phyloP scores from a whole-genome alignment of 768 basidiomycete species.

The Suillus subalutaceus region DNA sequence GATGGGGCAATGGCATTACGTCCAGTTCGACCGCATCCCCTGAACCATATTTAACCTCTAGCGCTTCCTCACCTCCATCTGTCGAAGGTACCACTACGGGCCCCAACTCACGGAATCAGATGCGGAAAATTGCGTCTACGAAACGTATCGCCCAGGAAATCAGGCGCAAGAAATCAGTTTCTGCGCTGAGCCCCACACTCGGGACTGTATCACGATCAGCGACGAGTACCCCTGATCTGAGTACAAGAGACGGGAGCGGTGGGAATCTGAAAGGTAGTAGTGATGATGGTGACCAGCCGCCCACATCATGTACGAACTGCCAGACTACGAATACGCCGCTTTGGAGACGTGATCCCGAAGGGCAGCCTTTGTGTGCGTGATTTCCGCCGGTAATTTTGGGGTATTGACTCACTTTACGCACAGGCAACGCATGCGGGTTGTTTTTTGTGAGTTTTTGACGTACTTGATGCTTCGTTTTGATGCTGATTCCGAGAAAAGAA shows the following conservation, averaged over 20 bases:
- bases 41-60: constrained; percentile 69
- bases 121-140: constrained; percentile 66
- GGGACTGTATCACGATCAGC: constrained; percentile 50
- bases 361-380: constrained; percentile 83
- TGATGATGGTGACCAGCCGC: constrained; percentile 71
- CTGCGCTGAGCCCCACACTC: constrained; percentile 18
- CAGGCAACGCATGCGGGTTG: constrained; percentile 89
- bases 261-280: constrained; percentile 42
- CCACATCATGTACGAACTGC: constrained; percentile 92
- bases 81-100: constrained; percentile 47
- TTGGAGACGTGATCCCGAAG: constrained; percentile 92
- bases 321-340: constrained; percentile 94
- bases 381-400: constrained; percentile 6
- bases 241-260: constrained; percentile 33
- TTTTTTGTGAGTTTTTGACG: constrained; percentile 74
- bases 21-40: constrained; percentile 77
- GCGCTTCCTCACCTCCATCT: constrained; percentile 75
- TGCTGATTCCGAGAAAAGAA: constrained; percentile 57
- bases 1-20: constrained; percentile 70
- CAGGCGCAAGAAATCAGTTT: constrained; percentile 53
- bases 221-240: constrained; percentile 70
- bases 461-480: constrained; percentile 1
- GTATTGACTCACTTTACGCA: constrained; percentile 13
- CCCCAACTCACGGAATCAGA: constrained; percentile 32
- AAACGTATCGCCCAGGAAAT: constrained; percentile 63